Conservation (phyloP, 2,329 filamentous ascomycete genomes). For the Ambrosiella beaveri region DNA sequence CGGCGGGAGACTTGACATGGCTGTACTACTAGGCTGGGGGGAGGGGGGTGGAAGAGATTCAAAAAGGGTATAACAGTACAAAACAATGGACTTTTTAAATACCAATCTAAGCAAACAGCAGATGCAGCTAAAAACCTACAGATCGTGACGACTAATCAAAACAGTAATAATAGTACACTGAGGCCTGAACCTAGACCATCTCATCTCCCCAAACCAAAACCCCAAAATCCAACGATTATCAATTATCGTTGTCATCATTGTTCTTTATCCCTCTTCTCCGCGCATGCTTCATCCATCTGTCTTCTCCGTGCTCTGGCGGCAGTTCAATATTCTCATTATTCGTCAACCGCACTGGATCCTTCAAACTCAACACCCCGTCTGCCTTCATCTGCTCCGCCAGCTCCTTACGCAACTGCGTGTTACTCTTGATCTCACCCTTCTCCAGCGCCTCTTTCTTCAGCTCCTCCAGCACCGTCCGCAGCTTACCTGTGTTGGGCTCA, state of each 20-base stretch:
- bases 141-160: background rate
- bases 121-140: background rate
- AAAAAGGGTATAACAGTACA: constrained; percentile 6
- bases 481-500: constrained; percentile 30
- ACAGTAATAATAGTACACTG: constrained; percentile 4
- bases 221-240: background rate
- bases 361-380: constrained; percentile 5
- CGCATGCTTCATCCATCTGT: constrained; percentile 3
- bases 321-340: constrained; percentile 27
- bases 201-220: too few species aligned
- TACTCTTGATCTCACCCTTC: constrained; percentile 17
- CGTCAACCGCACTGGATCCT: constrained; percentile 18
- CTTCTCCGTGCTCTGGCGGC: constrained; percentile 16
- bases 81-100: background rate
- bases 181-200: too few species aligned
- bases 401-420: constrained; percentile 18
- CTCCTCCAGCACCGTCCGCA: constrained; percentile 27
- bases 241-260: background rate
- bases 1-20: constrained; percentile 35
- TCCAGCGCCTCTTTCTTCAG: constrained; percentile 22
- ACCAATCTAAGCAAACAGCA: background rate
- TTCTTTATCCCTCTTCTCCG: constrained; percentile 12
- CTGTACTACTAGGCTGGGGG: constrained; percentile 29
- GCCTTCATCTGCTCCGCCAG: constrained; percentile 16
- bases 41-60: background rate